Evolutionary conservation across 208 protist genomes (phyloP).

Genomic region (Wallacemonas rigidus): DNA sequence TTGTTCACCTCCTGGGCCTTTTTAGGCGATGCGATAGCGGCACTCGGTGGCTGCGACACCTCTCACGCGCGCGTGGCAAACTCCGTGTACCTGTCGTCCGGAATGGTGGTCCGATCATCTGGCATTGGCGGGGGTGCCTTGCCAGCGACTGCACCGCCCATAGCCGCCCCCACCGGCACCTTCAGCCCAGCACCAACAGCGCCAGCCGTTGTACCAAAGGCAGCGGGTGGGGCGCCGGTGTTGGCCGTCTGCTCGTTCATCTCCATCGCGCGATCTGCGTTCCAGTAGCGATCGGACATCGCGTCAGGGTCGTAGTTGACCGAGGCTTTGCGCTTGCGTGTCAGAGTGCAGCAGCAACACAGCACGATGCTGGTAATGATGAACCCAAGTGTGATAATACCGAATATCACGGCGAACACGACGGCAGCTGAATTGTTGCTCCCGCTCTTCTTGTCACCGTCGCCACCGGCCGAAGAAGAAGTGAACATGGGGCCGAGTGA

Average conservation of each 20-base stretch:
- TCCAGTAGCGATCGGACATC: slow-evolving; percentile 9
- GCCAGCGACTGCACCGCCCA: background rate
- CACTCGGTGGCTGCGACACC: background rate
- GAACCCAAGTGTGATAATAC: slow-evolving; percentile 13
- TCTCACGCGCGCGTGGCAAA: background rate
- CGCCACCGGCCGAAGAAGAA: background rate
- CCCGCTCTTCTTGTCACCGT: background rate
- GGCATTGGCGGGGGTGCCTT: background rate
- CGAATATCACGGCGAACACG: slow-evolving; percentile 25
- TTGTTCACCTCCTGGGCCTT: background rate
- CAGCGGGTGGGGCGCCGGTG: background rate
- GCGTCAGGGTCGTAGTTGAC: slow-evolving; percentile 2
- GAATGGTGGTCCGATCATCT: background rate
- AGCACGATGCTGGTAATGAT: slow-evolving; percentile 18
- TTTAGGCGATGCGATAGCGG: background rate
- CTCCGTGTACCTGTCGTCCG: background rate
- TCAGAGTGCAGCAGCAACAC: slow-evolving; percentile 15
- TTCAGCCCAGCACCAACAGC: background rate
- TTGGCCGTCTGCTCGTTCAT: background rate
- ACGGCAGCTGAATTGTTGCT: slow-evolving; percentile 19
- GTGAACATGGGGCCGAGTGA: background rate
- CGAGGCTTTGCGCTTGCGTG: slow-evolving; percentile 7
- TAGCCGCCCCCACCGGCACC: background rate
- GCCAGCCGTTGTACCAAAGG: background rate
- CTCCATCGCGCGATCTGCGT: slow-evolving; percentile 7